These are phyloP conservation scores for Hondaea fermentalgiana DNA, from an alignment of 108 stramenopile species.

Conservation along the genomic window DNA sequence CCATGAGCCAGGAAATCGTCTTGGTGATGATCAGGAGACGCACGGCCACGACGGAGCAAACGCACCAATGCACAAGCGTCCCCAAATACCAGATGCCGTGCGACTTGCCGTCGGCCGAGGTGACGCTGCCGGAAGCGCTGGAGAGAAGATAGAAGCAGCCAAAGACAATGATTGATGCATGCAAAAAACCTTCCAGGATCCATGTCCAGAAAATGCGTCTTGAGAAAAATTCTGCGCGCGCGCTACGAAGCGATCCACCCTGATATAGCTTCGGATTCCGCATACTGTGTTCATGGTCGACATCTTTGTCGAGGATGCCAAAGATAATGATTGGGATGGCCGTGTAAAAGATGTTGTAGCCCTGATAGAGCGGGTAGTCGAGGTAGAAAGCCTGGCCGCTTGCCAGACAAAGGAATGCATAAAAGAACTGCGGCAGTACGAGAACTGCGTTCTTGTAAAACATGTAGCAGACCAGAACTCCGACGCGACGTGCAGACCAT, in stretches of 20 bases:
- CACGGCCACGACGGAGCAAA: background rate
- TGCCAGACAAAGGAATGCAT: slow-evolving; percentile 34
- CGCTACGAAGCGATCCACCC: background rate
- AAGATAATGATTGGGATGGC: slow-evolving; percentile 38
- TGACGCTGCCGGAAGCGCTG: background rate
- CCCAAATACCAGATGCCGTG: background rate
- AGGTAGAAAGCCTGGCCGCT: slow-evolving; percentile 43
- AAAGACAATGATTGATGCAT: background rate
- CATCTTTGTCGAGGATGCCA: slow-evolving; percentile 39
- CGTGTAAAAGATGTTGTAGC: slow-evolving; percentile 42
- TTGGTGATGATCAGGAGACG: background rate
- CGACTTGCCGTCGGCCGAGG: background rate
- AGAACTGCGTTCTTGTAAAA: slow-evolving; percentile 58
- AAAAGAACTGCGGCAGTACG: slow-evolving; percentile 49
- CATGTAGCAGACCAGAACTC: slow-evolving; percentile 44
- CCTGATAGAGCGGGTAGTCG: slow-evolving; percentile 32
- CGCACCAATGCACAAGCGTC: background rate
- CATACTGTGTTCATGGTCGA: slow-evolving; percentile 18
- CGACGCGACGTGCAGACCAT: slow-evolving; percentile 45
- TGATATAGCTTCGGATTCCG: slow-evolving; percentile 32
- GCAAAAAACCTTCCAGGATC: background rate
- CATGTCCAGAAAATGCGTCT: background rate
- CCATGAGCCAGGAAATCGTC: background rate
- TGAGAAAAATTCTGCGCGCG: background rate
- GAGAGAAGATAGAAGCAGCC: background rate